These are phyloP conservation scores for Cavenderia fasciculata DNA, from an alignment of 78 protist species.

Conservation along the genomic window DNA sequence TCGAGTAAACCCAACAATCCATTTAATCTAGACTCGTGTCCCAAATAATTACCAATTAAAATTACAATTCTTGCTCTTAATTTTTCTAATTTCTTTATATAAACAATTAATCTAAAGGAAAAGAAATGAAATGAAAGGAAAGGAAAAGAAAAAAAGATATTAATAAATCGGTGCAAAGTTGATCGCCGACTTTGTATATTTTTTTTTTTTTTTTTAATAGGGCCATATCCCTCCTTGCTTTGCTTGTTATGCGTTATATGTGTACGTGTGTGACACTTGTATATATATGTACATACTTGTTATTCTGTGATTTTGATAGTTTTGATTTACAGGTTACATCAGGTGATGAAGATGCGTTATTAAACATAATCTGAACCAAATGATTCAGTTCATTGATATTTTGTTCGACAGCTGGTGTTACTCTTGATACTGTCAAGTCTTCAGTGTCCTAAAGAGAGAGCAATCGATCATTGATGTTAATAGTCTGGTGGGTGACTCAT, in stretches of 20 bases:
- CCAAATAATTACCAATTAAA: slow-evolving; percentile 23
- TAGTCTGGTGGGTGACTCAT: no score
- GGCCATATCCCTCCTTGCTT: neutral
- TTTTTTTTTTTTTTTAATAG: no score
- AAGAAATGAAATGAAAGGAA: no score
- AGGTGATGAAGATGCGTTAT: slow-evolving; percentile 36
- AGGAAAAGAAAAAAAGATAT: no score
- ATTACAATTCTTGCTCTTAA: slow-evolving; percentile 31
- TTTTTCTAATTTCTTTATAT: slow-evolving; percentile 23
- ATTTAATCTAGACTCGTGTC: slow-evolving; percentile 28
- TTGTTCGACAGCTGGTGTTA: slow-evolving; percentile 57
- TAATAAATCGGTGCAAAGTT: neutral
- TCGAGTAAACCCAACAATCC: slow-evolving; percentile 39
- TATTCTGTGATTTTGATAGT: slow-evolving; percentile 57
- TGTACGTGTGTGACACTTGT: neutral
- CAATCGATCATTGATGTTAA: no score
- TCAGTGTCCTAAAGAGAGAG: no score
- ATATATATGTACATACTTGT: neutral
- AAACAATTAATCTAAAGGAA: slow-evolving; percentile 35
- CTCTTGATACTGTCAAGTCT: slow-evolving; percentile 70
- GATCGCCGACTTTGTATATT: neutral
- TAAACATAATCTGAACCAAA: slow-evolving; percentile 62
- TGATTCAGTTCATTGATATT: slow-evolving; percentile 46
- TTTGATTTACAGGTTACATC: slow-evolving; percentile 45
- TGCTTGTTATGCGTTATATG: no score